These are phyloP conservation scores for Phoma sp. DNA, from an alignment of 2,329 filamentous ascomycete genomes.

Conservation along the genomic window DNA sequence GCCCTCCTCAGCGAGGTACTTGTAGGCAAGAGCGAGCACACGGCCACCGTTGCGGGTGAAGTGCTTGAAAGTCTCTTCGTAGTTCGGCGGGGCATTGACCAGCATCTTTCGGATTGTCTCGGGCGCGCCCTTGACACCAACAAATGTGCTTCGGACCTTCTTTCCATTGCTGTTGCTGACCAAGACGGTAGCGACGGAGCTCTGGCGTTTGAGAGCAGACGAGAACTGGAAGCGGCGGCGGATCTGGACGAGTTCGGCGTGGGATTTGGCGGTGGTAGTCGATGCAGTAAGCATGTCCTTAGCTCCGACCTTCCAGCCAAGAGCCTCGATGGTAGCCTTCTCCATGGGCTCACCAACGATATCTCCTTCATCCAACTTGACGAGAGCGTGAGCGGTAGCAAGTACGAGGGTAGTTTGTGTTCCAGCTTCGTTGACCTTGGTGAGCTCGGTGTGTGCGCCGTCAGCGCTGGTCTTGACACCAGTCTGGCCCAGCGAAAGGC, in stretches of 20 bases:
- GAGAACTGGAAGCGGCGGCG: conserved; percentile 99
- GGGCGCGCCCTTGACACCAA: conserved; percentile 93
- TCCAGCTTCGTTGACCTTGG: conserved; percentile 71
- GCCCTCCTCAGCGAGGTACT: conserved; percentile 81
- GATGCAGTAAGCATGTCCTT: conserved; percentile 85
- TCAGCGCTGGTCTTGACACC: conserved; percentile 75
- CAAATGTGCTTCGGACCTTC: conserved; percentile 85
- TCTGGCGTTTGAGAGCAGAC: conserved; percentile 93
- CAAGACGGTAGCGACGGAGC: conserved; percentile 85
- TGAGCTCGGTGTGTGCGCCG: conserved; percentile 83
- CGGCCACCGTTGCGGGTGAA: conserved; percentile 95
- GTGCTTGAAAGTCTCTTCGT: conserved; percentile 98
- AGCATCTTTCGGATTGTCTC: conserved; percentile 98
- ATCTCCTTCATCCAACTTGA: conserved; percentile 95
- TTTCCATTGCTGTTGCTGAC: conserved; percentile 74
- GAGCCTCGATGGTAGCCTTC: conserved; percentile 87
- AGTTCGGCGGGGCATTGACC: conserved; percentile 79
- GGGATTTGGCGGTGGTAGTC: conserved; percentile 57
- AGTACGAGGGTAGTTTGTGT: conserved; percentile 91
- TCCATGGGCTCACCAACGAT: conserved; percentile 99
- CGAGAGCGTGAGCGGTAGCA: conserved; percentile 91
- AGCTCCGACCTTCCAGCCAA: conserved; percentile 91
- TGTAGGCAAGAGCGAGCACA: conserved; percentile 92
- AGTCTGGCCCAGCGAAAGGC: conserved; percentile 75
- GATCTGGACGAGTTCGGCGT: conserved; percentile 83